phyloP scores from a whole-genome alignment of 1,284 basidiomycete species.

The Sphaerobolus stellatus region DNA sequence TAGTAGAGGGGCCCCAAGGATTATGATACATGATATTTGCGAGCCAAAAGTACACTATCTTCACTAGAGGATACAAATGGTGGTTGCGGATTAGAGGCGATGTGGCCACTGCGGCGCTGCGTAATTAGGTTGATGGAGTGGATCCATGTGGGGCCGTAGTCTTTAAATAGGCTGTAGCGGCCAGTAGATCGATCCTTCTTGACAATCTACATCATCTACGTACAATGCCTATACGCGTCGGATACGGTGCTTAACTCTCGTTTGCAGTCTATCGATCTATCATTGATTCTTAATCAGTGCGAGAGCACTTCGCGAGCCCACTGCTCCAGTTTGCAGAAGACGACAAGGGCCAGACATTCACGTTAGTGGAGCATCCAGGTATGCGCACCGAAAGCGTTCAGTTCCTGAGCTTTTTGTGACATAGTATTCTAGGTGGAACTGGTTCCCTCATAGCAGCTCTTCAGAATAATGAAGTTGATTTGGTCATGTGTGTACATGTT shows the following conservation, averaged over 20 bases:
- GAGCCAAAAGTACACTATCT: background rate
- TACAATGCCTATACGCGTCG: conserved; percentile 6
- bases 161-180: background rate
- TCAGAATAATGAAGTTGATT: conserved; percentile 82
- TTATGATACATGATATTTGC: conserved; percentile 4
- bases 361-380: conserved; percentile 89
- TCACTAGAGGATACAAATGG: background rate
- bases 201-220: background rate
- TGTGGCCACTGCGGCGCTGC: background rate
- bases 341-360: conserved; percentile 72
- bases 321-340: conserved; percentile 72
- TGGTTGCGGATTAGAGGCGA: background rate
- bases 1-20: conserved; percentile 4
- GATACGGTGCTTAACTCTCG: conserved; percentile 9
- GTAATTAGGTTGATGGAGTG: background rate
- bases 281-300: conserved; percentile 47
- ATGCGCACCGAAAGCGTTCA: conserved; percentile 20
- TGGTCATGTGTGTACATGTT: conserved; percentile 67
- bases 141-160: background rate
- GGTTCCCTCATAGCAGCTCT: conserved; percentile 86
- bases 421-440: conserved; percentile 67
- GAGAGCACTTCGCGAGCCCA: conserved; percentile 90
- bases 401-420: background rate
- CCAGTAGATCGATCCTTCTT: background rate
- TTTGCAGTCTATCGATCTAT: too few relatives aligned